Base-by-base conservation (phyloP, 805 yeast genomes). In the Candida silvicultrix region DNA sequence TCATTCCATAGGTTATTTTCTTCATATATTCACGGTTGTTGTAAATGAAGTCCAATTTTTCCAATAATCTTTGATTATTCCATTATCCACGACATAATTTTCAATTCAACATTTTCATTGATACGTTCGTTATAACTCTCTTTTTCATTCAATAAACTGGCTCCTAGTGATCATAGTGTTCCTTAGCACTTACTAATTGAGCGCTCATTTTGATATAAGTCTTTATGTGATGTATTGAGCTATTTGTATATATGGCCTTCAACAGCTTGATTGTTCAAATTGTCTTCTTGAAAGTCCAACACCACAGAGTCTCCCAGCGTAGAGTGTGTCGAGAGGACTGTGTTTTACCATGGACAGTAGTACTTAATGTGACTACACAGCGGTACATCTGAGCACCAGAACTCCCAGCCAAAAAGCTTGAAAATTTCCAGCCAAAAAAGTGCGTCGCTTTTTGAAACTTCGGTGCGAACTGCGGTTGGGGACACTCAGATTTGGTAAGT, bases 201-300 rank as follows among this genome's bases (percentile, higher is more conserved):
- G 64, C 60, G 56, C 60, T 58, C 64, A 60, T 60, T 55, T 55
- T 51, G 53, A 50, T 50, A 47, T 51, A 46, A 47, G 39, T 49
- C 38, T 52, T 49, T 39, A 15, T 23, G 42, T 44, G 31, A 32
- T 38, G 23, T 35, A 21, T 20, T 42, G 40, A 21, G 11, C 23
- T 31, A 41, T 20, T 45, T 45, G 14, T 18, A 47, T 42, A 40
- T 46, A 28, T 20, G 39, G 21, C 43, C 36, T 41, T 7, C 23
- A 11, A 10, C 23, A 22, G 29, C 28, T 32, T 25, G 43, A 19
- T 34, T 41, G 21, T 41, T 41, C 20, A 37, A 21, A 25, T 34
- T 34, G 43, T 35, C n/a, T 35, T 35, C 38, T 35, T 35, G 38
- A 37, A 20, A 37, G 16, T 37, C 23, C 39, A 37, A 37, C 39